phyloP scores from a whole-genome alignment of 75 land plant species.

The Picea glauca region DNA sequence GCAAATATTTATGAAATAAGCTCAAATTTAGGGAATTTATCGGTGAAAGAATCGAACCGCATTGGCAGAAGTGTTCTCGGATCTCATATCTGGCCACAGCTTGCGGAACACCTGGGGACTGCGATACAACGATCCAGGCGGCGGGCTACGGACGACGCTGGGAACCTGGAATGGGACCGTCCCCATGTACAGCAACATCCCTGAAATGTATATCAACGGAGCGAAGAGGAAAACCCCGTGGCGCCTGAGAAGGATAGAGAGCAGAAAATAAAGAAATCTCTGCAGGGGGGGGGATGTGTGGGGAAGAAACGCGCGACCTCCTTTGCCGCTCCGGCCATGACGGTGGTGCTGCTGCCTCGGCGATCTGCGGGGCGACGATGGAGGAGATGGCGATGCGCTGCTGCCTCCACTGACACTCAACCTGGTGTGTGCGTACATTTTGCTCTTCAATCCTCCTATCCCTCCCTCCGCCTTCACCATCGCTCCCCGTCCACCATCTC shows the following conservation, averaged over 20 bases:
- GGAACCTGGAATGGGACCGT: constrained; percentile 31
- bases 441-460: too few relatives aligned
- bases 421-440: too few relatives aligned
- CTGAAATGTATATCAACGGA: constrained; percentile 62
- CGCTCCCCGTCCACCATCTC: too few relatives aligned
- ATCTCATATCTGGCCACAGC: constrained; percentile 74
- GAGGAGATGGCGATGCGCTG: too few relatives aligned
- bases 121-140: constrained; percentile 69
- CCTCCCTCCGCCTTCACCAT: too few relatives aligned
- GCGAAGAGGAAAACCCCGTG: constrained; percentile 47
- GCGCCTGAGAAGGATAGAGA: constrained; percentile 15
- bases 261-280: too few relatives aligned
- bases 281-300: too few relatives aligned
- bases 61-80: constrained; percentile 25
- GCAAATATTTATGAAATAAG: neutral
- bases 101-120: constrained; percentile 72
- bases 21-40: neutral
- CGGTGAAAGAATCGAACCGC: constrained; percentile 25
- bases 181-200: constrained; percentile 65
- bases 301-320: too few relatives aligned
- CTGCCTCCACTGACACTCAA: too few relatives aligned
- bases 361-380: too few relatives aligned
- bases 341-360: too few relatives aligned
- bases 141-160: constrained; percentile 12
- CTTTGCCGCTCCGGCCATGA: too few relatives aligned